phyloP scores from a whole-genome alignment of 202 grass and related monocot species.

The Schoenoplectus triqueter region DNA sequence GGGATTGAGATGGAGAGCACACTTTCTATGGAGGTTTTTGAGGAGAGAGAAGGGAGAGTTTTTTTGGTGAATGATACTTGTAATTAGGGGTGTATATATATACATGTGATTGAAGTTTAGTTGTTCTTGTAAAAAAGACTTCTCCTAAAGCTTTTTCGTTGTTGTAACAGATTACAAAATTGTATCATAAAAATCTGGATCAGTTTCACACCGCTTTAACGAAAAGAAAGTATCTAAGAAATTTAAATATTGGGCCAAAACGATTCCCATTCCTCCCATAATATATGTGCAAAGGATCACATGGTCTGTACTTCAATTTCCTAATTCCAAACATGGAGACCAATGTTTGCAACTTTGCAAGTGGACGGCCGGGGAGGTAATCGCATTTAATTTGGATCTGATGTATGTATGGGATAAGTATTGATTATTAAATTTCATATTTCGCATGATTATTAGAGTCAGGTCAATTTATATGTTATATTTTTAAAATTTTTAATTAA shows the following conservation, averaged over 20 bases:
- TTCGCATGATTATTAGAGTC: too few species aligned
- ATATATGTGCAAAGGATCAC: not conserved
- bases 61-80: conserved; percentile 22
- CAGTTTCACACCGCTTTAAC: not conserved
- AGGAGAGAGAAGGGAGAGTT: too few species aligned
- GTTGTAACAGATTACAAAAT: not conserved
- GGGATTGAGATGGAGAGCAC: conserved; percentile 22
- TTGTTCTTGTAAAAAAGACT: conserved; percentile 27
- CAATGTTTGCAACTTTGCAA: too few species aligned
- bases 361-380: too few species aligned
- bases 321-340: too few species aligned
- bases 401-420: too few species aligned
- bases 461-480: too few species aligned
- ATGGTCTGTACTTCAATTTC: too few species aligned
- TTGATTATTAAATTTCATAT: too few species aligned
- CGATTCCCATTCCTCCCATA: not conserved
- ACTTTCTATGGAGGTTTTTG: not conserved
- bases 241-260: too few species aligned
- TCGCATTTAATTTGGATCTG: too few species aligned
- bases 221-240: not conserved
- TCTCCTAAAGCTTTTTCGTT: not conserved
- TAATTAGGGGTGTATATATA: not conserved
- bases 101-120: not conserved
- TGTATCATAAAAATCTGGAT: conserved; percentile 26
- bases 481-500: too few species aligned